Evolutionary conservation across 108 stramenopile genomes (phyloP).

Genomic region (Skeletonema potamos): DNA sequence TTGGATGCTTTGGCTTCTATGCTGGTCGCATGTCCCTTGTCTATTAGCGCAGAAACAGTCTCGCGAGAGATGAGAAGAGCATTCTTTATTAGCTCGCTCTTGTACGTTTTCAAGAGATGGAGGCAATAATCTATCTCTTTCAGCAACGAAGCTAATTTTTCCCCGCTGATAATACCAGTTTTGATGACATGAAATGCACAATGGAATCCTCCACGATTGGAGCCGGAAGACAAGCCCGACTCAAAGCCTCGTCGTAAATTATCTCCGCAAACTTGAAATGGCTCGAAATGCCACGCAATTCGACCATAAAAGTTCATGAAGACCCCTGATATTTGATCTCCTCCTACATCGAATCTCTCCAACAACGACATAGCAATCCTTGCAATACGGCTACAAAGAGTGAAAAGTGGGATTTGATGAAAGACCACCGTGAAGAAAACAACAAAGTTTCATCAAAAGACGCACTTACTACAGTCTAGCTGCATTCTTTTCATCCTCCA

Average conservation of each 20-base stretch:
- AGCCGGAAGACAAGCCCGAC: neutral
- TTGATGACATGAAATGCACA: neutral
- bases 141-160: conserved; percentile 11
- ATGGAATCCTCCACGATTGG: neutral
- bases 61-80: conserved; percentile 4
- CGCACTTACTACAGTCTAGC: neutral
- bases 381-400: neutral
- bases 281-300: neutral
- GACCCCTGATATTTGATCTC: neutral
- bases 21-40: conserved; percentile 1
- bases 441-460: too few species aligned
- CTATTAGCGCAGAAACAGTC: conserved; percentile 20
- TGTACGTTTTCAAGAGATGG: conserved; percentile 6
- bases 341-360: neutral
- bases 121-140: conserved; percentile 25
- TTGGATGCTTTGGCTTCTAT: neutral
- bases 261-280: neutral
- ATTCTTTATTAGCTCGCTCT: neutral
- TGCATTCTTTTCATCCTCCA: neutral
- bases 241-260: neutral
- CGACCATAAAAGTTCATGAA: neutral
- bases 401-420: neutral
- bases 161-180: conserved; percentile 11
- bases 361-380: neutral
- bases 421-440: neutral